Evolutionary conservation across 2,329 filamentous ascomycete species (phyloP).

Genomic region (Plenodomus lindquistii): DNA sequence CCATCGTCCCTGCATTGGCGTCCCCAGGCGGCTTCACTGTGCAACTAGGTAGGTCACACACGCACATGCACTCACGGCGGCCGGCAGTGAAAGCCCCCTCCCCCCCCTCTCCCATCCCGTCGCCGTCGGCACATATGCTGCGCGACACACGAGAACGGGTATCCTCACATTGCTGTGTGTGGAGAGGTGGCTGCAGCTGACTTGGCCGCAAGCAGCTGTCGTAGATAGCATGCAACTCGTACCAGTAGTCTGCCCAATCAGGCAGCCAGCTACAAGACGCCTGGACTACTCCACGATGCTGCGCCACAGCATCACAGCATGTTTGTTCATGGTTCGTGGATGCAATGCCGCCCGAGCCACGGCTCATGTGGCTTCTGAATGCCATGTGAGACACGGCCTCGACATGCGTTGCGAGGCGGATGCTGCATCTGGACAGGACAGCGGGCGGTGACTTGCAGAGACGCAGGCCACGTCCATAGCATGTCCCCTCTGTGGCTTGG

Average conservation of each 20-base stretch:
- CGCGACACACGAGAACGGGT: too few species aligned
- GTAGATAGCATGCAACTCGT: not conserved
- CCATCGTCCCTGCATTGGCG: not conserved
- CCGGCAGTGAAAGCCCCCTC: too few species aligned
- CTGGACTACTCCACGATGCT: not conserved
- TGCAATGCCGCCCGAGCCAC: too few species aligned
- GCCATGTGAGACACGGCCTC: too few species aligned
- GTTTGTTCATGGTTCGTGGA: too few species aligned
- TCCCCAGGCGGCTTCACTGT: not conserved
- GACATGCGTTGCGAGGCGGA: not conserved
- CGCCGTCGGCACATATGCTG: too few species aligned
- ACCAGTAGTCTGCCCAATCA: constrained; percentile 10
- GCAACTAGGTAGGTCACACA: too few species aligned
- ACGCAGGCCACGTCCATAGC: not conserved
- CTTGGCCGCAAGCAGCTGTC: not conserved
- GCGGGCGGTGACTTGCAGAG: not conserved
- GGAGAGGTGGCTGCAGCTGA: constrained; percentile 2
- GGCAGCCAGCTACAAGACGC: constrained; percentile 1
- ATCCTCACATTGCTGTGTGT: too few species aligned
- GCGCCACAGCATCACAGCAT: too few species aligned
- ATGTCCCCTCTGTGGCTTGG: not conserved
- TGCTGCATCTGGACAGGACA: not conserved
- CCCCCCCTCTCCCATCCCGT: too few species aligned
- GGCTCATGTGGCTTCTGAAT: not conserved
- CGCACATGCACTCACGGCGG: too few species aligned